phyloP scores from a whole-genome alignment of 768 basidiomycete genomes.

The Russula virescens region DNA sequence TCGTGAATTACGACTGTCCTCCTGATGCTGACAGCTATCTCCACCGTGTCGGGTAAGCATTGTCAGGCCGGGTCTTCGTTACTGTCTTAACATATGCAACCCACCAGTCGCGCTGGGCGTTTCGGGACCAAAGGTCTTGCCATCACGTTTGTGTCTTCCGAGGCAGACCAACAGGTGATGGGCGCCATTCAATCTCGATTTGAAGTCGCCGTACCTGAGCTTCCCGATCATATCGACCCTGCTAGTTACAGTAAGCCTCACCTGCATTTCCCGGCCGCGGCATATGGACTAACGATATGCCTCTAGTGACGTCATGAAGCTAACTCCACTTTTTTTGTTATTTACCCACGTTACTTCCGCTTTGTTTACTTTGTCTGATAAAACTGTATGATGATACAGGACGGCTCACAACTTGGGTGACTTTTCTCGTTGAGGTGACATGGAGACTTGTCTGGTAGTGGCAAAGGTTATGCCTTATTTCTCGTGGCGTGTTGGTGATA shows the following conservation, averaged over 20 bases:
- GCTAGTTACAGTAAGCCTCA: conserved; percentile 83
- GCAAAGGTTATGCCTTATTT: neutral
- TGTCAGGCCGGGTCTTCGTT: neutral
- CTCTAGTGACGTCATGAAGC: conserved; percentile 38
- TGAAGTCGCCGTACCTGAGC: conserved; percentile 93
- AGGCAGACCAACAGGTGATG: conserved; percentile 92
- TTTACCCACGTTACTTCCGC: conserved; percentile 1
- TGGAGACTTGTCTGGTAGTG: neutral
- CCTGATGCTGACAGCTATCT: conserved; percentile 97
- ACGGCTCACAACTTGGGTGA: neutral
- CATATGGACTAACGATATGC: neutral
- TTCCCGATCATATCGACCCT: conserved; percentile 91
- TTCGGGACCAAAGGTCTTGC: conserved; percentile 99
- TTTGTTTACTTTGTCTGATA: conserved; percentile 17
- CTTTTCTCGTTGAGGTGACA: neutral
- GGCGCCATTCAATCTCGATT: conserved; percentile 91
- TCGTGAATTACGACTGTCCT: conserved; percentile 98
- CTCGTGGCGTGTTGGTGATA: neutral
- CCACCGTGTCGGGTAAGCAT: conserved; percentile 85
- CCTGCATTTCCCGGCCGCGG: neutral
- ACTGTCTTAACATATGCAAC: neutral
- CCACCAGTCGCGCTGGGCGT: conserved; percentile 84
- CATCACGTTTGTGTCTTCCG: conserved; percentile 92
- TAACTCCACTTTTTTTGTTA: neutral
- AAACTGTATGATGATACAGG: conserved; percentile 16